Evolutionary conservation across 1,139 yeast species (phyloP).

Genomic region (Torulaspora pretoriensis): DNA sequence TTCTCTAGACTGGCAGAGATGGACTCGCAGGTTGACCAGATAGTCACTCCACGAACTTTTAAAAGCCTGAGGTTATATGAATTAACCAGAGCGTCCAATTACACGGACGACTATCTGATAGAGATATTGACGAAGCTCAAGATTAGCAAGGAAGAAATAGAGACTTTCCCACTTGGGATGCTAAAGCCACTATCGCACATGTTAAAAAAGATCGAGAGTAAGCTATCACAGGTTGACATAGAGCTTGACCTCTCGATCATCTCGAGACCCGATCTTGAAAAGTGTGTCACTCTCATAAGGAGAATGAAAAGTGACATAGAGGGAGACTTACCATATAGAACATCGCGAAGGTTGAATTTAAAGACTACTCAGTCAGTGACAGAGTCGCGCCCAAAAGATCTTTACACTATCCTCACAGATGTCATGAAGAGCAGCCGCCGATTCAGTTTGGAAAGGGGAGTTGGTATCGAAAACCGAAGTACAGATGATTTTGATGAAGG

Average conservation of each 20-base stretch:
- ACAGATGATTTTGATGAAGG: constrained; percentile 23
- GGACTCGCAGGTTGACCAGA: constrained; percentile 54
- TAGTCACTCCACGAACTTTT: constrained; percentile 62
- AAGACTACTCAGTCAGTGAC: constrained; percentile 2
- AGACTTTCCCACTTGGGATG: constrained; percentile 72
- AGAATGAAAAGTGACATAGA: constrained; percentile 9
- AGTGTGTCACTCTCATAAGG: constrained; percentile 13
- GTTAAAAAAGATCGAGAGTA: constrained; percentile 53
- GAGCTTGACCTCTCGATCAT: constrained; percentile 52
- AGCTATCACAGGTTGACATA: constrained; percentile 50
- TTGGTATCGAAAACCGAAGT: constrained; percentile 17
- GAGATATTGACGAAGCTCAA: constrained; percentile 55
- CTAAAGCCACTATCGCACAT: constrained; percentile 61
- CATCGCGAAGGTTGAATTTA: background rate
- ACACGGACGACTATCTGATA: constrained; percentile 51
- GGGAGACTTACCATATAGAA: background rate
- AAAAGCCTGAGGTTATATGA: constrained; percentile 58
- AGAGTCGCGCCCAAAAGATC: constrained; percentile 16
- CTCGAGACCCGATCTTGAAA: constrained; percentile 62
- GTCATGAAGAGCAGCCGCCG: constrained; percentile 17
- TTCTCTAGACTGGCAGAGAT: constrained; percentile 68
- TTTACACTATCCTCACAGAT: constrained; percentile 20
- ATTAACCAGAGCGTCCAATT: constrained; percentile 52
- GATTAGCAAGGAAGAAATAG: constrained; percentile 50
- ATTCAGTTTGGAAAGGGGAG: constrained; percentile 7